These are phyloP conservation scores for Neurospora pannonica DNA, from an alignment of 495 filamentous ascomycete species.

Conservation along the genomic window DNA sequence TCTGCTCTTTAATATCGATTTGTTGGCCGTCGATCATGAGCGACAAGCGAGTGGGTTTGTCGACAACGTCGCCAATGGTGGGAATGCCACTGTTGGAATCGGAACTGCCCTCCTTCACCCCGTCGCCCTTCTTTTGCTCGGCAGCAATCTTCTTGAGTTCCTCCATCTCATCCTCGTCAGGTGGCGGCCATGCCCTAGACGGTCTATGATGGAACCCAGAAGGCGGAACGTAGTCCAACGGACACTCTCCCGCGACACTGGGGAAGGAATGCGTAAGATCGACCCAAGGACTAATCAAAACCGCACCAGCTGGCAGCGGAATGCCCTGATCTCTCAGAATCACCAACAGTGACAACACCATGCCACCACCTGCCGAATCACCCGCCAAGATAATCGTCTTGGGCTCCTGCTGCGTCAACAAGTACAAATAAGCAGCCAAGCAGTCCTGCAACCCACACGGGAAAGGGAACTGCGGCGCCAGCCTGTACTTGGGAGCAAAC, in stretches of 20 bases:
- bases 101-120: slow-evolving; percentile 1
- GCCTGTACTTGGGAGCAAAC: slow-evolving; percentile 77
- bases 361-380: slow-evolving; percentile 84
- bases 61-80: slow-evolving; percentile 19
- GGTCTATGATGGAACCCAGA: slow-evolving; percentile 82
- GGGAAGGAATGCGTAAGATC: slow-evolving; percentile 93
- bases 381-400: slow-evolving; percentile 73
- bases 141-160: slow-evolving; percentile 28
- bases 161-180: slow-evolving; percentile 59
- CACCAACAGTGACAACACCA: slow-evolving; percentile 74
- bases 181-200: slow-evolving; percentile 81
- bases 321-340: slow-evolving; percentile 71
- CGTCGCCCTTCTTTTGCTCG: slow-evolving; percentile 13
- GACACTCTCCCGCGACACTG: slow-evolving; percentile 63
- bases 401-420: slow-evolving; percentile 63
- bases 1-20: slow-evolving; percentile 77
- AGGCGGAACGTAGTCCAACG: slow-evolving; percentile 76
- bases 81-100: slow-evolving; percentile 6
- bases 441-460: slow-evolving; percentile 87
- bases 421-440: slow-evolving; percentile 73
- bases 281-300: slow-evolving; percentile 88
- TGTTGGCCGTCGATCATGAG: slow-evolving; percentile 60
- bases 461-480: slow-evolving; percentile 91
- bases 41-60: slow-evolving; percentile 41
- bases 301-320: slow-evolving; percentile 77